phyloP scores from a whole-genome alignment of 2,329 filamentous ascomycete genomes.

The Cladosporium austrohemisphaericum region DNA sequence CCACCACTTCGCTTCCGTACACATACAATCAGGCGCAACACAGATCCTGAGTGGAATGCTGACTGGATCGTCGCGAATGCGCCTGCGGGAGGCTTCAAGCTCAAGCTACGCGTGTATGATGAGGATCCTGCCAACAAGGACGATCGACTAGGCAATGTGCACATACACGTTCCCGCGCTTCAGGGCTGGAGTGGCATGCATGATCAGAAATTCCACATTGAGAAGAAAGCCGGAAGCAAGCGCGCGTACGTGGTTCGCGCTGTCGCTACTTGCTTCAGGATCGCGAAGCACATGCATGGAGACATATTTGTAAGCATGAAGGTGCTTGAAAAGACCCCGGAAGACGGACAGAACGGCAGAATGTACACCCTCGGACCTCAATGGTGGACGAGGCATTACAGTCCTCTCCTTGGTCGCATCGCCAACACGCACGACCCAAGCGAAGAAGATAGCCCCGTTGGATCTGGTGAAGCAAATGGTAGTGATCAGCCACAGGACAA shows the following conservation, averaged over 20 bases:
- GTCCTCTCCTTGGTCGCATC: constrained; percentile 80
- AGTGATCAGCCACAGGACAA: constrained; percentile 16
- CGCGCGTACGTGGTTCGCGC: constrained; percentile 74
- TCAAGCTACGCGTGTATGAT: constrained; percentile 86
- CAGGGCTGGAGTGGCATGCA: constrained; percentile 67
- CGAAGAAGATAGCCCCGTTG: constrained; percentile 29
- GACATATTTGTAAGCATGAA: constrained; percentile 69
- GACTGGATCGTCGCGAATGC: constrained; percentile 88
- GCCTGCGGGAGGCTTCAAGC: constrained; percentile 71
- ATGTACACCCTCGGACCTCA: constrained; percentile 77
- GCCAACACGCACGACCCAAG: constrained; percentile 60
- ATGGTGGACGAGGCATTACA: constrained; percentile 78
- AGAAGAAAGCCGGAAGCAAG: constrained; percentile 83
- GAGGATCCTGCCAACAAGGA: constrained; percentile 84
- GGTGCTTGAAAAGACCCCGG: constrained; percentile 67
- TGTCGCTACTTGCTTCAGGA: constrained; percentile 60
- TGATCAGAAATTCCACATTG: constrained; percentile 64
- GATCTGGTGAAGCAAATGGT: neutral
- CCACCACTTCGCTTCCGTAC: constrained; percentile 71
- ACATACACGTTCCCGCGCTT: constrained; percentile 60
- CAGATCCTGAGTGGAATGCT: constrained; percentile 75
- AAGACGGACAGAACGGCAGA: constrained; percentile 57
- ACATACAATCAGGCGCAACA: constrained; percentile 66
- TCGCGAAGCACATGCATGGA: constrained; percentile 64
- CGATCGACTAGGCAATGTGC: constrained; percentile 83